Evolutionary conservation across 1,284 basidiomycete species (phyloP), one percentile per base, ranked within the genome.

Genomic region (Pseudozyma pruni): DNA sequence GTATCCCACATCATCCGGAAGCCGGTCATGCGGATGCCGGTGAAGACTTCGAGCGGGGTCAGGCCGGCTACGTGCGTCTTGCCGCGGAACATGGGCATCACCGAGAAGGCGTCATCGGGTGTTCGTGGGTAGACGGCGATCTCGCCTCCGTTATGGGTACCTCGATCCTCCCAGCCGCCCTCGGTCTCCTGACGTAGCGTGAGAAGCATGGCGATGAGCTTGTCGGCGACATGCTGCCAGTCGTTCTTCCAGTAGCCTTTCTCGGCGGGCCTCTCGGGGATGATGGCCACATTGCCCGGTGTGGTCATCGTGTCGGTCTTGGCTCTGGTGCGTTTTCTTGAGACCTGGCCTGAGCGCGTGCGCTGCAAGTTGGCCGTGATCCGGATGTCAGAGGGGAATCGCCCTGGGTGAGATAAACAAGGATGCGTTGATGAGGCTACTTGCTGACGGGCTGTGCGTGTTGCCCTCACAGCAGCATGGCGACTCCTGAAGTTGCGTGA

Each of bases 1-100:
- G 53, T 54, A 44, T 77, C 75, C 72, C 72, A 77, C 52, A 77
- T 70, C 59, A 72, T 64, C 1, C 75, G 58, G 37, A 60, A 75
- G 14, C 64, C 53, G 3, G 67, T 57, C 44, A 68, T 50, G n/a
- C 72, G 59, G 19, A 77, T 75, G 29, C 63, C 74, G 0, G 55
- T 55, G 23, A 75, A 71, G 20, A 74, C 60, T 31, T 77, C 73
- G 38, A 75, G 57, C 14, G 75, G 70, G 3, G 64, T 72, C 16
- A 63, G 34, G 2, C 53, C 63, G 0, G 56, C 25, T 8, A 61
- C 53, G 14, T 55, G 44, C 29, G 56, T 59, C 53, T 68, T 63
- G 56, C 70, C 70, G 13, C 55, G 59, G 32, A 72, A 68, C 53
- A 64, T 61, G 56, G 70, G 70, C 60, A 72, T 56, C 25, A 46